These are phyloP conservation scores for Climacium dendroides DNA, from an alignment of 225 moss, liverwort and hornwort genomes.

Conservation along the genomic window DNA sequence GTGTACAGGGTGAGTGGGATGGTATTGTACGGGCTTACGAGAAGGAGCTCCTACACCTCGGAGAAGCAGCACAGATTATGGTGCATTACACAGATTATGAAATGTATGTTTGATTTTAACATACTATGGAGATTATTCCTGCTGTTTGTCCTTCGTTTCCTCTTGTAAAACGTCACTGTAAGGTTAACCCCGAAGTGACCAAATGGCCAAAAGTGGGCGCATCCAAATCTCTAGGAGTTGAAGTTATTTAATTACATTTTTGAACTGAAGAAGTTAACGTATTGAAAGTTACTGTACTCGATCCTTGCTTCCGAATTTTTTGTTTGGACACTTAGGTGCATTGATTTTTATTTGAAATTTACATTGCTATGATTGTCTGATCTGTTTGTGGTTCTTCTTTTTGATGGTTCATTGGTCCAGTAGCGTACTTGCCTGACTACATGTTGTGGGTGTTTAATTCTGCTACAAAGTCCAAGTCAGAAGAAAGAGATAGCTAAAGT, in stretches of 20 bases:
- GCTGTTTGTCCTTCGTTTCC: not conserved
- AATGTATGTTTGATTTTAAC: conserved; percentile 36
- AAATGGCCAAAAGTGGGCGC: not conserved
- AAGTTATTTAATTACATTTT: not conserved
- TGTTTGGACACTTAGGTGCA: not conserved
- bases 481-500: conserved; percentile 81
- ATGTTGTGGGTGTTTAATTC: not conserved
- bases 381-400: not conserved
- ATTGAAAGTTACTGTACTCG: not conserved
- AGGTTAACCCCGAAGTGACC: not conserved
- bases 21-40: conserved; percentile 85
- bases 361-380: not conserved
- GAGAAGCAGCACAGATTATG: conserved; percentile 94
- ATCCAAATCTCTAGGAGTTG: not conserved
- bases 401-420: not conserved
- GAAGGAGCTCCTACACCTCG: conserved; percentile 75
- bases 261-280: not conserved
- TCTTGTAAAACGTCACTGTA: not conserved
- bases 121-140: not conserved
- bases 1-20: conserved; percentile 83
- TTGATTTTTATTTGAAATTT: not conserved
- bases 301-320: not conserved
- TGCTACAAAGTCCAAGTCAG: conserved; percentile 62
- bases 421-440: not conserved
- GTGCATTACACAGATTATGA: conserved; percentile 94